Conservation (phyloP, 208 protist species). For the Crithidia expoeki region DNA sequence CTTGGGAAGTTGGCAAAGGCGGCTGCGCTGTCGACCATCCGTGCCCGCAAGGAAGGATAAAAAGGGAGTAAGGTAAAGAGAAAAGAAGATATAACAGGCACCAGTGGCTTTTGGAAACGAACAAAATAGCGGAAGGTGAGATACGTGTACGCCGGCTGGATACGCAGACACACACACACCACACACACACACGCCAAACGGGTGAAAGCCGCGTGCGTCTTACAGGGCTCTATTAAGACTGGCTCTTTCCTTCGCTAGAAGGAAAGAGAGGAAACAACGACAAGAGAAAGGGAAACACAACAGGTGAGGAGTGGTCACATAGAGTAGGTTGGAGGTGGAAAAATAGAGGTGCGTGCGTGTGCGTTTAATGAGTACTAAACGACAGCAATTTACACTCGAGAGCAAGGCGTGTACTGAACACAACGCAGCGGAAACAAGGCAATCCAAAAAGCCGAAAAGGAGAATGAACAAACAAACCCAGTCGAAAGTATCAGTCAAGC, state of each 20-base stretch:
- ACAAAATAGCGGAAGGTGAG: neutral
- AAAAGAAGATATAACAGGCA: constrained; percentile 11
- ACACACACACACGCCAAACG: neutral
- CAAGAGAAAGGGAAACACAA: neutral
- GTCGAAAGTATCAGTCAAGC: too few species aligned
- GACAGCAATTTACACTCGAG: too few species aligned
- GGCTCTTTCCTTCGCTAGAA: neutral
- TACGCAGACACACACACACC: neutral
- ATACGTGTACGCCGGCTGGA: neutral
- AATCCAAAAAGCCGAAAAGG: too few species aligned
- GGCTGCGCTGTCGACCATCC: constrained; percentile 7
- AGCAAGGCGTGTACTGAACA: too few species aligned
- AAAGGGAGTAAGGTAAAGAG: neutral
- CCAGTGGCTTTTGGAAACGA: too few species aligned
- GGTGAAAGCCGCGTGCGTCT: neutral
- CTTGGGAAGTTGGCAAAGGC: constrained; percentile 56
- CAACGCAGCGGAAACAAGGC: too few species aligned
- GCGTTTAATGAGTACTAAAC: too few species aligned
- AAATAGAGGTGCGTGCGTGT: too few species aligned
- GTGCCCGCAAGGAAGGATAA: neutral
- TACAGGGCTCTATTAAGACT: neutral
- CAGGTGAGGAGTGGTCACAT: neutral
- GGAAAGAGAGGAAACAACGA: neutral
- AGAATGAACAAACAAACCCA: too few species aligned
- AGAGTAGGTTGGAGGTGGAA: too few species aligned